phyloP scores from a whole-genome alignment of 2,329 filamentous ascomycete species.

The Botryosphaeria dothidea region DNA sequence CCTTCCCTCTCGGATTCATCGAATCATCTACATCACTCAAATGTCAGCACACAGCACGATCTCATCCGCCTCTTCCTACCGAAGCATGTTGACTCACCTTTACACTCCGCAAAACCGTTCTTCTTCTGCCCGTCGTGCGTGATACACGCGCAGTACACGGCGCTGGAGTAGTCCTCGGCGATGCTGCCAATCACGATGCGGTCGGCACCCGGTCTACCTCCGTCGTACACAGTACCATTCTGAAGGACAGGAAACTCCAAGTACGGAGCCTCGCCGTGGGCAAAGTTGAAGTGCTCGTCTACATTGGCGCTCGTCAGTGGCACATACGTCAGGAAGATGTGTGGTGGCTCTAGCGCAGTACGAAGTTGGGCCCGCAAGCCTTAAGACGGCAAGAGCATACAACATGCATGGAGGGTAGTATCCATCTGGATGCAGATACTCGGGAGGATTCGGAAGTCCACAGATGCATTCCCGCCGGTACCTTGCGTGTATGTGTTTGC shows the following conservation, averaged over 20 bases:
- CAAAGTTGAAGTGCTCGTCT: slow-evolving; percentile 34
- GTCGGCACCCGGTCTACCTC: slow-evolving; percentile 31
- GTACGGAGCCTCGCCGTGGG: slow-evolving; percentile 28
- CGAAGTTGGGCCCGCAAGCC: too few species aligned
- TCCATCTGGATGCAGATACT: too few species aligned
- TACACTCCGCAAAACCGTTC: not conserved
- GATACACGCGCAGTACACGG: slow-evolving; percentile 29
- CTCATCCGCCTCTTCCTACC: not conserved
- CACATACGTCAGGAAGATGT: too few species aligned
- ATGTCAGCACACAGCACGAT: not conserved
- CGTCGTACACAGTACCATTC: slow-evolving; percentile 26
- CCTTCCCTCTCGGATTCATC: slow-evolving; percentile 5
- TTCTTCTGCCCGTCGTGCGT: not conserved
- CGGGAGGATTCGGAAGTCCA: too few species aligned
- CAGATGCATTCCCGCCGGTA: too few species aligned
- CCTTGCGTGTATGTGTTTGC: too few species aligned
- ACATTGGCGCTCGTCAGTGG: too few species aligned
- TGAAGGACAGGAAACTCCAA: slow-evolving; percentile 34
- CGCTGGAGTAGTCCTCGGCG: slow-evolving; percentile 28
- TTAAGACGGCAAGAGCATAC: not conserved
- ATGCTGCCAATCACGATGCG: slow-evolving; percentile 35
- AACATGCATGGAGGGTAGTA: too few species aligned
- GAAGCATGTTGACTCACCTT: not conserved
- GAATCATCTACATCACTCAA: not conserved
- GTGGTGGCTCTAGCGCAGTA: too few species aligned